These are phyloP conservation scores for Didymella glomerata DNA, from an alignment of 2,329 filamentous ascomycete genomes.

Conservation along the genomic window DNA sequence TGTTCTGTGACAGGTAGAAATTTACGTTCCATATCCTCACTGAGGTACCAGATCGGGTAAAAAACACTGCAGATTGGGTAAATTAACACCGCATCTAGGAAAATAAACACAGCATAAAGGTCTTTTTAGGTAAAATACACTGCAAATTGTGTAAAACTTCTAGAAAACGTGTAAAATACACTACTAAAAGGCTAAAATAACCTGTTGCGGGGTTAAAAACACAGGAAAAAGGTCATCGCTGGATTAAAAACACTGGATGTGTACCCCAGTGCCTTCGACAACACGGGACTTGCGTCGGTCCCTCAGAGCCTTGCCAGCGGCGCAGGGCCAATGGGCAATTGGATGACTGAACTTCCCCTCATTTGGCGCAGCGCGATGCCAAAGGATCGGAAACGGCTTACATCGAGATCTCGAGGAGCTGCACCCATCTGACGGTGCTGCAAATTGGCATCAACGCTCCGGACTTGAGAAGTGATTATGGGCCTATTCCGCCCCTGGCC, in stretches of 20 bases:
- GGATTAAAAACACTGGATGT: too few species aligned
- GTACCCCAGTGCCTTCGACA: neutral
- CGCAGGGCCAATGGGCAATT: neutral
- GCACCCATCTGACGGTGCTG: neutral
- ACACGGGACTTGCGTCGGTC: neutral
- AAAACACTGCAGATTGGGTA: too few species aligned
- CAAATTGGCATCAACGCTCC: neutral
- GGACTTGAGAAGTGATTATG: neutral
- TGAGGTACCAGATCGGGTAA: too few species aligned
- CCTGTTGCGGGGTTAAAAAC: too few species aligned
- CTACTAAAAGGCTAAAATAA: too few species aligned
- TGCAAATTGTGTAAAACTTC: too few species aligned
- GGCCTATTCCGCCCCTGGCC: neutral
- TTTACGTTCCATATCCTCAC: neutral
- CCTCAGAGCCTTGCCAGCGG: neutral
- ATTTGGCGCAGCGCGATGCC: neutral
- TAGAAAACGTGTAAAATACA: too few species aligned
- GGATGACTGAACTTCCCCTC: conserved; percentile 1
- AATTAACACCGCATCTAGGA: too few species aligned
- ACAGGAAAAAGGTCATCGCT: too few species aligned
- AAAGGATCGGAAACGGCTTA: neutral
- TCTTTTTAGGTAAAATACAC: too few species aligned
- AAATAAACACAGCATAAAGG: too few species aligned
- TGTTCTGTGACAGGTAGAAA: neutral
- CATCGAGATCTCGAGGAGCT: neutral